phyloP scores from a whole-genome alignment of 352 stramenopile species.

The Phytophthora sansomeana region DNA sequence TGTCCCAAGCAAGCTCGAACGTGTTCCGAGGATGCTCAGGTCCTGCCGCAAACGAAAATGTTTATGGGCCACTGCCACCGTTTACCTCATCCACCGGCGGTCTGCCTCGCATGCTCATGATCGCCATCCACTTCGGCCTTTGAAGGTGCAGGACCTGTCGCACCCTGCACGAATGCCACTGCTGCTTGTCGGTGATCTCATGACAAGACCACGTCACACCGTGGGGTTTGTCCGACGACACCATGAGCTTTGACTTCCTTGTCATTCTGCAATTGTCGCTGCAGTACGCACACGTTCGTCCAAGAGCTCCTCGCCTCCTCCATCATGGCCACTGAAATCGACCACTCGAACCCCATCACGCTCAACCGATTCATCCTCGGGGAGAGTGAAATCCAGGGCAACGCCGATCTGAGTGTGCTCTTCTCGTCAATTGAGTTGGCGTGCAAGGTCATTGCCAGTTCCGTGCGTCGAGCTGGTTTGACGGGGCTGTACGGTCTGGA shows the following conservation, averaged over 20 bases:
- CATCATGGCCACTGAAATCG: constrained; percentile 42
- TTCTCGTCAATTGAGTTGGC: constrained; percentile 96
- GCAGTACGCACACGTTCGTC: constrained; percentile 18
- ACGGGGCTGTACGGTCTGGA: constrained; percentile 94
- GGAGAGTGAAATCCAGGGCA: constrained; percentile 92
- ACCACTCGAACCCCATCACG: constrained; percentile 90
- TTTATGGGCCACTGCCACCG: constrained; percentile 21
- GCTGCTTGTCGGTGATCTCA: constrained; percentile 1
- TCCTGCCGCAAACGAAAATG: constrained; percentile 11
- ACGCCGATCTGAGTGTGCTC: constrained; percentile 94
- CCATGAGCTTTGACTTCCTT: background rate
- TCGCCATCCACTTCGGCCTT: background rate
- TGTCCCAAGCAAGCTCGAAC: too few relatives aligned
- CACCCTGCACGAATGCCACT: constrained; percentile 19
- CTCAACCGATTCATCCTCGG: constrained; percentile 93
- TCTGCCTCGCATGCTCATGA: background rate
- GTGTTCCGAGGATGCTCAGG: too few relatives aligned
- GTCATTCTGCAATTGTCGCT: constrained; percentile 32
- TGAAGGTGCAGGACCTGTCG: constrained; percentile 11
- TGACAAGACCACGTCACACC: constrained; percentile 20
- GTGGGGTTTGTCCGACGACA: background rate
- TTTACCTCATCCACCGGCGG: constrained; percentile 31
- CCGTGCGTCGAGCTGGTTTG: constrained; percentile 94
- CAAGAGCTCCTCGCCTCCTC: constrained; percentile 3
- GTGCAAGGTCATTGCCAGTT: constrained; percentile 97